Evolutionary conservation across 2,329 filamentous ascomycete species (phyloP), one percentile per base, ranked within the genome.

Genomic region (Byssothecium circinans): DNA sequence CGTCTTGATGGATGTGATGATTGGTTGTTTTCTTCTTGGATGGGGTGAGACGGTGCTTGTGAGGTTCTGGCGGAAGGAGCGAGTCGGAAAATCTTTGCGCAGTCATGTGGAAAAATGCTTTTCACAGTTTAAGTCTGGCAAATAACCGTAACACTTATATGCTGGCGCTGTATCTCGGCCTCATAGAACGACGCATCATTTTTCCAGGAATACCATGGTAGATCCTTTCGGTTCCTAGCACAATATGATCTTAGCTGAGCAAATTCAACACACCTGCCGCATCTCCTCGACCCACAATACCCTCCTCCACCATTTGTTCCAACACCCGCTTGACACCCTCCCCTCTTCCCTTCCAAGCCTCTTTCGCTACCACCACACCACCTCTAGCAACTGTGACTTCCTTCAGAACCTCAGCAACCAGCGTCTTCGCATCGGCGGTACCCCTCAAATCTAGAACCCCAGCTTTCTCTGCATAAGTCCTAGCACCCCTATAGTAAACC

Each of bases 401-500:
- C 14, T 51, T 51, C 11, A 43, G 22, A 10, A 41, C 53, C 33
- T 42, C 46, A 19, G 45, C 39, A 20, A 52, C 45, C 7, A 53
- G 41, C 10, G 43, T 49, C 32, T 39, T 55, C 4, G 49, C 54
- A 11, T 36, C 45, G 7, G 52, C 49, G 3, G 32, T 46, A 10
- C 20, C 33, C 4, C 25, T 34, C 52, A 76, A 74, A 19, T 77
- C 73, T 2, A 40, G 50, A 8, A 20, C 48, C 2, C 57, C 61
- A 8, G 62, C 60, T 27, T 52, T 65, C 39, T 67, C 64, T 2
- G 65, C 67, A 52, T 67, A 69, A 15, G 43, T 65, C 34, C 64
- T 57, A 0, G 60, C 67, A 1, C 65, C 67, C 2, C 68, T 55
- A 45, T 70, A 71, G 29, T 62, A 71, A 7, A 73, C 70, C 12